Evolutionary conservation across 306 rosid species (phyloP), one percentile per base, ranked within the genome.

Genomic region (Hippophae tibetana): DNA sequence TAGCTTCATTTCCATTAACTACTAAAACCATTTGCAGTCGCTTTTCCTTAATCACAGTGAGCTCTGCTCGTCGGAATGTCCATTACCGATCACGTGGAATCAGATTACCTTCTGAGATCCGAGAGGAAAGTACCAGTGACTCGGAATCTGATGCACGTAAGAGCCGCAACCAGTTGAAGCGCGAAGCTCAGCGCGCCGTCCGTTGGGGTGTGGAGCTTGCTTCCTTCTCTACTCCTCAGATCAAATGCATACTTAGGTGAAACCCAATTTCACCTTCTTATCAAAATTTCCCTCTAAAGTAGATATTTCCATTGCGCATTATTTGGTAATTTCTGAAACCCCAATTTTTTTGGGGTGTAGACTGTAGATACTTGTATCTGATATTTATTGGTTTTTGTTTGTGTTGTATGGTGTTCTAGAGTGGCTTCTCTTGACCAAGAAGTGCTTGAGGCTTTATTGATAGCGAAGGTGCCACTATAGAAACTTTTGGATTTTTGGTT

Each of bases 131-230:
- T 56, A 27, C 43, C 63, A 43, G 58, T 23, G 82, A 49, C 26
- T 74, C 76, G 7, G 90, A 78, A 42, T 3, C 58, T 3, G 78
- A 75, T 8, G 48, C 10, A 0, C 65, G 38, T 53, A 88, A 82
- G 81, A 88, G 95, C 76, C 95, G 90, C 56, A 93, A 89, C 76
- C 76, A 89, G 65, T 42, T 84, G 78, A 93, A 93, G 64, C 85
- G 87, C 38, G 82, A 88, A 61, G 97, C 99, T 43, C 86, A 69
- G 26, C 89, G 90, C 54, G 88, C 97, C 11, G 84, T 93, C 58
- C 83, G 63, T 13, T 87, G 94, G 97, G 94, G 81, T 13, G 77
- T 80, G 86, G 89, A 86, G 54, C 82, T 93, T 18, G 82, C 90
- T 12, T 71, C 85, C 68, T 86, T 93, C 79, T 84, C 94, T 25